phyloP scores from a whole-genome alignment of 2,329 filamentous ascomycete genomes.

The Epichloe uncinata region DNA sequence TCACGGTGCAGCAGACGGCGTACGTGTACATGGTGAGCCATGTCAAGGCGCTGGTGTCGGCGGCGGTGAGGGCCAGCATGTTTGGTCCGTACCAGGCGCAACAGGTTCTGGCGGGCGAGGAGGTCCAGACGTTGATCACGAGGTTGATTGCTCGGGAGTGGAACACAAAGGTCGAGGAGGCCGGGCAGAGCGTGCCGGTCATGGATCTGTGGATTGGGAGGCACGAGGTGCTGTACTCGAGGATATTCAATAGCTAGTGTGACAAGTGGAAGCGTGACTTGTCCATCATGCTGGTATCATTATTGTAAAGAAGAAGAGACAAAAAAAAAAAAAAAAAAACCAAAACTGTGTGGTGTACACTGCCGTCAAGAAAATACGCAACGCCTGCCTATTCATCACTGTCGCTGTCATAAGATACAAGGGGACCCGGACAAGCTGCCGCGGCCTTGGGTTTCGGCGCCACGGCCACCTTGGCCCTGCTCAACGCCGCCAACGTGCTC shows the following conservation, averaged over 20 bases:
- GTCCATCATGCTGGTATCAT: slow-evolving; percentile 17
- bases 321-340: neutral
- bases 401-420: slow-evolving; percentile 85
- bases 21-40: slow-evolving; percentile 68
- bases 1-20: slow-evolving; percentile 49
- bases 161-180: slow-evolving; percentile 45
- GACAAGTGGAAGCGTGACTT: neutral
- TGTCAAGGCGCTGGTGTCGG: slow-evolving; percentile 61
- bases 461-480: slow-evolving; percentile 40
- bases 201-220: slow-evolving; percentile 76
- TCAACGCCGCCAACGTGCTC: slow-evolving; percentile 69
- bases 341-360: slow-evolving; percentile 4
- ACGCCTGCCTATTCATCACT: slow-evolving; percentile 44
- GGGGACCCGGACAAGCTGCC: slow-evolving; percentile 46
- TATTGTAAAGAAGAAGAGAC: slow-evolving; percentile 8
- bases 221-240: slow-evolving; percentile 71
- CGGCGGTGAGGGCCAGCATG: slow-evolving; percentile 62
- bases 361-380: neutral
- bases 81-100: slow-evolving; percentile 75
- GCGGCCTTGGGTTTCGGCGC: slow-evolving; percentile 40
- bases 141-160: slow-evolving; percentile 47
- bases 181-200: slow-evolving; percentile 61
- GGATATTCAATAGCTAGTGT: slow-evolving; percentile 68
- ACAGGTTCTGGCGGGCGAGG: slow-evolving; percentile 49
- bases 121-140: slow-evolving; percentile 44